Evolutionary conservation across 345 rosid species (phyloP), one percentile per base, ranked within the genome.

Genomic region (Crucihimalaya himalaica): DNA sequence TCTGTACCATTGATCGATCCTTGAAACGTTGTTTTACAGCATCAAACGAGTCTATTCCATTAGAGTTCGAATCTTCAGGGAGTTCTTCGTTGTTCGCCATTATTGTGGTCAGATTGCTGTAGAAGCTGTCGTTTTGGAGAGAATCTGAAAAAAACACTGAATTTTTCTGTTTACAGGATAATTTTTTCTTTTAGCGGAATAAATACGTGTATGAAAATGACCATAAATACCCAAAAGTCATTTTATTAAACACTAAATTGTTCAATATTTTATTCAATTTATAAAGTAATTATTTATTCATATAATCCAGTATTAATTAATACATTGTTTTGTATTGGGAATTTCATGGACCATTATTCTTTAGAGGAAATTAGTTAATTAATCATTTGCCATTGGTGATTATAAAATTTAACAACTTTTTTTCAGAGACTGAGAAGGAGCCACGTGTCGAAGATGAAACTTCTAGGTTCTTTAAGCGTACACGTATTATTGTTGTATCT

Each of bases 1-100:
- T 6, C 0, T 23, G 5, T 51, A 86, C 98, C 92, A 83, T 80
- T 37, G 97, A 80, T 80, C 89, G 87, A 55, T 91, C 94, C 71
- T 78, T 86, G 55, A 93, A 37, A 34, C 88, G 68, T 72, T 79
- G 78, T 43, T 78, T 84, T 45, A 79, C 85, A 32, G 57, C 65
- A 2, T 56, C 80, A 29, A 70, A 61, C 0, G 92, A 75, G 76
- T 85, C 86, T 39, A 76, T 40, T 23, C 78, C 78, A 68, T 76
- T 78, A 0, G 56, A 70, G 10, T 71, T 54, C 4, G 65, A 43
- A 43, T 84, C 91, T 55, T 86, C 92, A 27, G 34, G 53, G 20
- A 58, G 43, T 53, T 84, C 93, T 21, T 84, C 88, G 75, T 66
- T 46, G 77, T 35, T 73, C 20, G 84, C 75, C 95, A 87, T 90